phyloP scores from a whole-genome alignment of 2,329 filamentous ascomycete genomes.

The Corniculantispora saksenae region DNA sequence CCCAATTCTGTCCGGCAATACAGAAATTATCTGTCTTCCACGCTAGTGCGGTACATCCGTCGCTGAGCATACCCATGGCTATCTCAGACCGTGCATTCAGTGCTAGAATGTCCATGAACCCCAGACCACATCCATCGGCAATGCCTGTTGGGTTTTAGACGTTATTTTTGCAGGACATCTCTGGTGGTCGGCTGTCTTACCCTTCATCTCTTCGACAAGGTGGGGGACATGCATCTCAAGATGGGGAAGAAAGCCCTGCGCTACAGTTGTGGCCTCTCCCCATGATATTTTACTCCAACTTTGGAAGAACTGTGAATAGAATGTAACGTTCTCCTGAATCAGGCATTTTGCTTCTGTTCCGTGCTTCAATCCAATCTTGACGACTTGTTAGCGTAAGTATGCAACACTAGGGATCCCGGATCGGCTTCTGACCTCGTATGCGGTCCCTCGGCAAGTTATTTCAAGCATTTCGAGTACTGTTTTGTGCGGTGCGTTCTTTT shows the following conservation, averaged over 20 bases:
- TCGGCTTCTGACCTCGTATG: not conserved
- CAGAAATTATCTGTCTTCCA: conserved; percentile 1
- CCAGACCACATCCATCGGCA: not conserved
- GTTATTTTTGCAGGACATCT: not conserved
- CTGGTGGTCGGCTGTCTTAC: not conserved
- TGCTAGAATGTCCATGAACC: not conserved
- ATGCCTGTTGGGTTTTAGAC: not conserved
- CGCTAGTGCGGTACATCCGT: conserved; percentile 15
- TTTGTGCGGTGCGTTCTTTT: not conserved
- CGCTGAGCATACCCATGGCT: conserved; percentile 8
- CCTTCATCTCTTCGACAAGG: conserved; percentile 9
- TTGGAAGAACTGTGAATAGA: not conserved
- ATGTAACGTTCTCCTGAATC: not conserved
- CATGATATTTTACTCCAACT: not conserved
- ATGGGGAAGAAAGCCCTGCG: not conserved
- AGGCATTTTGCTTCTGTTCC: not conserved
- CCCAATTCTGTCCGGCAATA: conserved; percentile 15
- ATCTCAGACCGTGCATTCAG: conserved; percentile 13
- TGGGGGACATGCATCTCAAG: conserved; percentile 5
- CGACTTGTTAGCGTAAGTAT: not conserved
- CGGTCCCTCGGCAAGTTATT: not conserved
- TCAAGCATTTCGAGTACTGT: not conserved
- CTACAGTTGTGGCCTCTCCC: not conserved
- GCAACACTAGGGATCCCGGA: not conserved
- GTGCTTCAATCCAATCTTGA: not conserved